Conservation (phyloP, 352 stramenopile species). For the Phytophthora aleatoria region DNA sequence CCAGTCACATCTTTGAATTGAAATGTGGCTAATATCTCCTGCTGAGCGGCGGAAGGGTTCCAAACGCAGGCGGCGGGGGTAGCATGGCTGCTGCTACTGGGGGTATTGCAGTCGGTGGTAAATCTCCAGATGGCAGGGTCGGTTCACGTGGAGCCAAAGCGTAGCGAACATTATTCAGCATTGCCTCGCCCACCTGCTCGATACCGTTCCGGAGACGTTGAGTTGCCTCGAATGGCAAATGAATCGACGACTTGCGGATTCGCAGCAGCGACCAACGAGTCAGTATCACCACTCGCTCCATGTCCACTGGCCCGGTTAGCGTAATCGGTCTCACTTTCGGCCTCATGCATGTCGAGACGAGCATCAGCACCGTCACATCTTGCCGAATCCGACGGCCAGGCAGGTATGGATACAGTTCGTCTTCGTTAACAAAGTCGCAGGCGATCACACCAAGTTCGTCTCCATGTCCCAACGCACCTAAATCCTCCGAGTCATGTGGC, state of each 20-base stretch:
- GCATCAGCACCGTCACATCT: conserved; percentile 44
- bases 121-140: conserved; percentile 16
- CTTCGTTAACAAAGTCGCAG: conserved; percentile 49
- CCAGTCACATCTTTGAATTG: background rate
- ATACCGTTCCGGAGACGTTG: conserved; percentile 37
- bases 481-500: conserved; percentile 21
- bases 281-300: conserved; percentile 33
- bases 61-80: conserved; percentile 10
- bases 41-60: background rate
- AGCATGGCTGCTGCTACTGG: conserved; percentile 14
- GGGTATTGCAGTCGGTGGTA: background rate
- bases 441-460: conserved; percentile 43
- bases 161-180: conserved; percentile 41
- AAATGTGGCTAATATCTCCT: conserved; percentile 26
- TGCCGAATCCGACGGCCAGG: conserved; percentile 35
- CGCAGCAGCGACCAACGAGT: conserved; percentile 40
- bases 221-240: conserved; percentile 26
- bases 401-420: conserved; percentile 43
- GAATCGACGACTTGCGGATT: conserved; percentile 30
- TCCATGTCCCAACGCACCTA: conserved; percentile 24
- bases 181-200: conserved; percentile 36
- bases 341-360: conserved; percentile 31
- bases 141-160: conserved; percentile 19
- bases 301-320: conserved; percentile 17
- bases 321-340: conserved; percentile 13